Percentiles rank a stretch among this genome's conserved stretches.
These are phyloP conservation scores for Ramaria sp. DNA, from an alignment of 768 basidiomycete genomes.

Conservation along the genomic window DNA sequence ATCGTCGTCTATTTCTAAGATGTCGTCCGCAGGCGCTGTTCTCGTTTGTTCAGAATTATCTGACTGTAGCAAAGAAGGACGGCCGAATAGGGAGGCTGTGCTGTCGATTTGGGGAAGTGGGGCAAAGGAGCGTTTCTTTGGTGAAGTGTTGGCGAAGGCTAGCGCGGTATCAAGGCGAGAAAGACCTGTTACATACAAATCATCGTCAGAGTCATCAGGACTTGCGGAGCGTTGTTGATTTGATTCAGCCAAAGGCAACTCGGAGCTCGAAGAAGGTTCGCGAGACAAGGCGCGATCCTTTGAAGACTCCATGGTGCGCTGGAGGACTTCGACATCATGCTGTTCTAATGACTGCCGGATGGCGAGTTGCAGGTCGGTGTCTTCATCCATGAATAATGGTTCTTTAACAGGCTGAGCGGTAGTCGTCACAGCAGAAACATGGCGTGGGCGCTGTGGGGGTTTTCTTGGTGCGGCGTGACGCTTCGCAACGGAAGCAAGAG, in stretches of 20 bases:
- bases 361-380: slow-evolving; percentile 10
- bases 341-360: slow-evolving; percentile 34
- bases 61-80: slow-evolving; percentile 23
- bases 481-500: slow-evolving; percentile 45
- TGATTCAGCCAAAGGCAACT: not conserved
- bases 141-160: slow-evolving; percentile 49
- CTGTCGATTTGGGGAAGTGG: not conserved
- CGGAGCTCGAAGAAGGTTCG: slow-evolving; percentile 8
- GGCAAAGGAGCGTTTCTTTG: slow-evolving; percentile 20
- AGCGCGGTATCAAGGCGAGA: slow-evolving; percentile 56
- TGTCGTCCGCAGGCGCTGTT: not conserved
- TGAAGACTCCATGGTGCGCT: slow-evolving; percentile 22
- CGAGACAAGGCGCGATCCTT: slow-evolving; percentile 3
- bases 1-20: slow-evolving; percentile 11
- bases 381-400: slow-evolving; percentile 16
- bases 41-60: not conserved
- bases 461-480: slow-evolving; percentile 36
- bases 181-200: slow-evolving; percentile 36
- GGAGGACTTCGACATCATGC: slow-evolving; percentile 20
- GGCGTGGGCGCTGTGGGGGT: slow-evolving; percentile 3
- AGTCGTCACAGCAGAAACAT: not conserved
- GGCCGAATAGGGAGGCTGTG: slow-evolving; percentile 25
- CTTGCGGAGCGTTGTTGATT: not conserved
- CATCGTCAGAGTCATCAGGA: slow-evolving; percentile 23
- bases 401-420: slow-evolving; percentile 13